Percentiles rank a stretch among this genome's conserved stretches.
These are phyloP conservation scores for Talaromyces piceae DNA, from an alignment of 2,329 filamentous ascomycete genomes.

Conservation along the genomic window DNA sequence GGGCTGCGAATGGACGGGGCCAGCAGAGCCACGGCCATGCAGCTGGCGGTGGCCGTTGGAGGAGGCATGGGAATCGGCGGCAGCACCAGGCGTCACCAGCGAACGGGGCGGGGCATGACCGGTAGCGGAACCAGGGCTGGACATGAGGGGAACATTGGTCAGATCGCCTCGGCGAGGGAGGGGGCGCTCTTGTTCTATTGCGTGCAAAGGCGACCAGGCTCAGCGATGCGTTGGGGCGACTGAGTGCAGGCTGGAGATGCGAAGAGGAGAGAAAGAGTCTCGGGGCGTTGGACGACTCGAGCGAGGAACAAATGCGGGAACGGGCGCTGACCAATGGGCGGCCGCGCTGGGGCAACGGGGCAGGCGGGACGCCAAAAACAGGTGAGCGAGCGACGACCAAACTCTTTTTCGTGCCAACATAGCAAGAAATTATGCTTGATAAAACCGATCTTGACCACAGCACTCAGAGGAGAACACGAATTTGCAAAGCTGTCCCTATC, in stretches of 20 bases:
- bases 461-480: no score
- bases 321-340: neutral
- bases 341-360: neutral
- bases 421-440: no score
- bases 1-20: slow-evolving; percentile 17
- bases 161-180: slow-evolving; percentile 20
- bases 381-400: no score
- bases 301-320: slow-evolving; percentile 1
- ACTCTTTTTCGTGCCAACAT: no score
- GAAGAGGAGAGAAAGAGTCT: neutral
- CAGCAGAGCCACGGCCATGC: slow-evolving; percentile 28
- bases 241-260: neutral
- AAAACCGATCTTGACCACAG: no score
- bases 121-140: slow-evolving; percentile 38
- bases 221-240: neutral
- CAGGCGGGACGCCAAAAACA: neutral
- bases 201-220: neutral
- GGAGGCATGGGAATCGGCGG: slow-evolving; percentile 33
- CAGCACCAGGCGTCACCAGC: slow-evolving; percentile 40
- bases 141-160: slow-evolving; percentile 48
- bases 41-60: slow-evolving; percentile 22
- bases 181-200: neutral
- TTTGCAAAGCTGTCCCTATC: no score
- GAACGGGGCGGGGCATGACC: slow-evolving; percentile 34
- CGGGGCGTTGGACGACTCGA: neutral